These are phyloP conservation scores for Sporothrix brasiliensis DNA, from an alignment of 2,329 filamentous ascomycete genomes.

Conservation along the genomic window DNA sequence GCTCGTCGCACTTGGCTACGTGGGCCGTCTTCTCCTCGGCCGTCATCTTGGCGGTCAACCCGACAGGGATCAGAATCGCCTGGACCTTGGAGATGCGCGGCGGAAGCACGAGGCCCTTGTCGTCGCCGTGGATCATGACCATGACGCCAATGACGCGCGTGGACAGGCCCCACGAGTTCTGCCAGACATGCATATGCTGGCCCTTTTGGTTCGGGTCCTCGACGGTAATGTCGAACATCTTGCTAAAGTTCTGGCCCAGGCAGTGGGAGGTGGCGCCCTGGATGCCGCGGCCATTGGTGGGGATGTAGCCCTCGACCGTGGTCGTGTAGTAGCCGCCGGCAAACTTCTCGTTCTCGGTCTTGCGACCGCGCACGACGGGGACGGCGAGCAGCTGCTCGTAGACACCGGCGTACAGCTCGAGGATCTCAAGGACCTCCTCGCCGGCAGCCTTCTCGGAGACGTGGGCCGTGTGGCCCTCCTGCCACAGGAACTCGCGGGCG, in stretches of 20 bases:
- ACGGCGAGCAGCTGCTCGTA: slow-evolving; percentile 94
- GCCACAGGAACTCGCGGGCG: slow-evolving; percentile 95
- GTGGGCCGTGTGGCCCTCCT: slow-evolving; percentile 92
- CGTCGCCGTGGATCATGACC: slow-evolving; percentile 97
- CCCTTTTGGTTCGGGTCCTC: slow-evolving; percentile 86
- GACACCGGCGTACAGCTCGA: slow-evolving; percentile 88
- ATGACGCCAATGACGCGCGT: slow-evolving; percentile 98
- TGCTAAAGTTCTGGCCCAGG: slow-evolving; percentile 96
- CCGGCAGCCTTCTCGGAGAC: slow-evolving; percentile 79
- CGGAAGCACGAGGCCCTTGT: slow-evolving; percentile 92
- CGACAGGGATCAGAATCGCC: slow-evolving; percentile 85
- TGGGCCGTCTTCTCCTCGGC: slow-evolving; percentile 78
- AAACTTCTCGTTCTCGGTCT: slow-evolving; percentile 98
- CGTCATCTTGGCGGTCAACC: slow-evolving; percentile 84
- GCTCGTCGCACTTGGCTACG: slow-evolving; percentile 71
- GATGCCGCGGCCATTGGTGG: slow-evolving; percentile 91
- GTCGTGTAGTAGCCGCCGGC: slow-evolving; percentile 96
- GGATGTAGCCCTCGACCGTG: slow-evolving; percentile 95
- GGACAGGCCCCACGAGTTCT: slow-evolving; percentile 98
- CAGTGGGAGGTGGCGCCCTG: slow-evolving; percentile 95
- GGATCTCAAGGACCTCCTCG: slow-evolving; percentile 86
- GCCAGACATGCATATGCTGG: slow-evolving; percentile 85
- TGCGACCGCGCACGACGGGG: slow-evolving; percentile 87
- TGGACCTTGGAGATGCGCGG: slow-evolving; percentile 87
- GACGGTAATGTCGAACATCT: slow-evolving; percentile 97